Percentiles rank a stretch among this genome's conserved stretches.
These are phyloP conservation scores for Aspergillus sp. DNA, from an alignment of 2,329 filamentous ascomycete species.

Conservation along the genomic window DNA sequence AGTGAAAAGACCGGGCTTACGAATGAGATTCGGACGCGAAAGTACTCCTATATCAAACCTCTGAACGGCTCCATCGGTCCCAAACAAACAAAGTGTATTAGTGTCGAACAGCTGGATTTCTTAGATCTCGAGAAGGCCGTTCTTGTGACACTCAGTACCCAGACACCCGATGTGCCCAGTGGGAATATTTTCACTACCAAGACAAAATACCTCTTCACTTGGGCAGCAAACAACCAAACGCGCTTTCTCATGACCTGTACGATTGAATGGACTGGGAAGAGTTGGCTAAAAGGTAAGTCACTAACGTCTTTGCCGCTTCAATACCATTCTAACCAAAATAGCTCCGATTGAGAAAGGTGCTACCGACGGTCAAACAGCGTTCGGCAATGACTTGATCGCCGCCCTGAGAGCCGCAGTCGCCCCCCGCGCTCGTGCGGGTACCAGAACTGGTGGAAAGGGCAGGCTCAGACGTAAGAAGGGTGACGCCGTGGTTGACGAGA, in stretches of 20 bases:
- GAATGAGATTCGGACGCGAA: conserved; percentile 71
- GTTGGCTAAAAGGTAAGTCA: conserved; percentile 85
- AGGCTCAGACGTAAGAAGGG: conserved; percentile 64
- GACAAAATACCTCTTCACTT: conserved; percentile 91
- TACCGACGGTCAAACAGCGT: conserved; percentile 81
- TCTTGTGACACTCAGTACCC: conserved; percentile 76
- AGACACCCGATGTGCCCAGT: conserved; percentile 92
- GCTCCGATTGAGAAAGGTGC: conserved; percentile 95
- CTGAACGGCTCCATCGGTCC: conserved; percentile 81
- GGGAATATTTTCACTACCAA: conserved; percentile 90
- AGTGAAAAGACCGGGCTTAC: conserved; percentile 75
- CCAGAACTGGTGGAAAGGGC: conserved; percentile 49
- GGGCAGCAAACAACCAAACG: conserved; percentile 84
- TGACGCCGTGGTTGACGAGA: conserved; percentile 38
- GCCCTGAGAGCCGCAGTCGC: conserved; percentile 72
- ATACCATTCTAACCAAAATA: conserved; percentile 45
- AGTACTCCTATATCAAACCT: conserved; percentile 89
- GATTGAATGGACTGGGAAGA: conserved; percentile 96
- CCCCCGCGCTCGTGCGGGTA: conserved; percentile 58
- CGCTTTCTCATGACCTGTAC: conserved; percentile 83
- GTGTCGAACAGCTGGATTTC: conserved; percentile 77
- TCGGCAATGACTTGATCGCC: conserved; percentile 76
- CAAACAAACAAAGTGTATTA: conserved; percentile 91
- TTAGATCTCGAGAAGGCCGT: conserved; percentile 86
- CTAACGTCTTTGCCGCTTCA: not conserved